Evolutionary conservation across 192 early-diverging fungal species (phyloP).

Genomic region (Backusella macrospora): DNA sequence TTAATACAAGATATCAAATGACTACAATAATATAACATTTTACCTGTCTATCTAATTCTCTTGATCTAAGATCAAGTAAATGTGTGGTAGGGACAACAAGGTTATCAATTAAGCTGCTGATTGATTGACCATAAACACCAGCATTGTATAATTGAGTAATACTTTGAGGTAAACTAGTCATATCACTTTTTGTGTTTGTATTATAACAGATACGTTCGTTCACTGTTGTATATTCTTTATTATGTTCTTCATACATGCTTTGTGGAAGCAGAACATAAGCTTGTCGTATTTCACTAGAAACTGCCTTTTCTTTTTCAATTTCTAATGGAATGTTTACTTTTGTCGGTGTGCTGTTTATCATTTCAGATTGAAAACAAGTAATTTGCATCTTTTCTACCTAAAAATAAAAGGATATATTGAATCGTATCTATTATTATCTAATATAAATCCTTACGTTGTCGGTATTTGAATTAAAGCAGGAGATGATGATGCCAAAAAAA

Average conservation of each 20-base stretch:
- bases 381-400: slow-evolving; percentile 49
- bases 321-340: not conserved
- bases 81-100: slow-evolving; percentile 45
- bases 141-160: slow-evolving; percentile 50
- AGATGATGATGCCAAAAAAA: slow-evolving; percentile 57
- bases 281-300: slow-evolving; percentile 36
- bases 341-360: slow-evolving; percentile 19
- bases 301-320: not conserved
- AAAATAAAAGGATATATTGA: not conserved
- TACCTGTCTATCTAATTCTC: slow-evolving; percentile 24
- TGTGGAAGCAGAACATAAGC: slow-evolving; percentile 41
- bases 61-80: slow-evolving; percentile 16
- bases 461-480: slow-evolving; percentile 48
- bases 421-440: not conserved
- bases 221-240: slow-evolving; percentile 32
- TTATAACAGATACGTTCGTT: slow-evolving; percentile 7
- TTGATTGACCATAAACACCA: slow-evolving; percentile 47
- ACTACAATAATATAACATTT: not conserved
- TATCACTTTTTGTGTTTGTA: not conserved
- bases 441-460: slow-evolving; percentile 37
- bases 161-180: slow-evolving; percentile 32
- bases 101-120: slow-evolving; percentile 47
- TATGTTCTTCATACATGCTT: slow-evolving; percentile 50
- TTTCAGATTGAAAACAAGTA: slow-evolving; percentile 51
- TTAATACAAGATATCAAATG: not conserved